A percentile compares a stretch with the other conserved stretches of the same genome.
Evolutionary conservation across 2,329 filamentous ascomycete genomes (phyloP).

Genomic region (Calonectria pteridis): DNA sequence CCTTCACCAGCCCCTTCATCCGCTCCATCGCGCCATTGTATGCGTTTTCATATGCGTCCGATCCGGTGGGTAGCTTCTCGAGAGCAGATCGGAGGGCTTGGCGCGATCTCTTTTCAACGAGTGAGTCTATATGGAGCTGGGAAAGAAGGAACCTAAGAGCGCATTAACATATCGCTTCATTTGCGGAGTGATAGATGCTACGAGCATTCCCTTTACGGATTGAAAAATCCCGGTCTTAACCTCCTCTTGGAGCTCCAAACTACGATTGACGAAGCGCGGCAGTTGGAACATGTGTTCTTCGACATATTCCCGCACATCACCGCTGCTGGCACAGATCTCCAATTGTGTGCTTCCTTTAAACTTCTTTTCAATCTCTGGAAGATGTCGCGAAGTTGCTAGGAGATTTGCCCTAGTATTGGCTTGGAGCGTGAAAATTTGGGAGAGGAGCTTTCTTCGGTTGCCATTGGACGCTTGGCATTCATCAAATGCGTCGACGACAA

Average conservation of each 20-base stretch:
- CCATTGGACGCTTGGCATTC: slow-evolving; percentile 23
- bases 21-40: background rate
- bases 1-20: background rate
- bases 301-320: slow-evolving; percentile 34
- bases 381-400: slow-evolving; percentile 41
- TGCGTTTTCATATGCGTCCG: background rate
- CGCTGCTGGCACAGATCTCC: slow-evolving; percentile 30
- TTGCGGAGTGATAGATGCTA: too few relatives aligned
- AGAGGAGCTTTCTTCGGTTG: background rate
- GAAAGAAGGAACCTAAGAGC: background rate
- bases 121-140: background rate
- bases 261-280: rapidly evolving
- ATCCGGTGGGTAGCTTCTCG: background rate
- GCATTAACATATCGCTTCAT: background rate
- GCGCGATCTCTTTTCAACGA: background rate
- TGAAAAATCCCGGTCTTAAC: background rate
- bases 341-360: slow-evolving; percentile 15
- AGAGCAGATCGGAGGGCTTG: slow-evolving; percentile 47
- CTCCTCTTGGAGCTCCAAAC: background rate
- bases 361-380: slow-evolving; percentile 20
- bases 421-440: slow-evolving; percentile 13
- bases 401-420: slow-evolving; percentile 1
- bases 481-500: slow-evolving; percentile 43
- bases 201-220: background rate
- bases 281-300: background rate